Conservation (phyloP, 1,284 basidiomycete species). For the Sanghuangporus weigelae region DNA sequence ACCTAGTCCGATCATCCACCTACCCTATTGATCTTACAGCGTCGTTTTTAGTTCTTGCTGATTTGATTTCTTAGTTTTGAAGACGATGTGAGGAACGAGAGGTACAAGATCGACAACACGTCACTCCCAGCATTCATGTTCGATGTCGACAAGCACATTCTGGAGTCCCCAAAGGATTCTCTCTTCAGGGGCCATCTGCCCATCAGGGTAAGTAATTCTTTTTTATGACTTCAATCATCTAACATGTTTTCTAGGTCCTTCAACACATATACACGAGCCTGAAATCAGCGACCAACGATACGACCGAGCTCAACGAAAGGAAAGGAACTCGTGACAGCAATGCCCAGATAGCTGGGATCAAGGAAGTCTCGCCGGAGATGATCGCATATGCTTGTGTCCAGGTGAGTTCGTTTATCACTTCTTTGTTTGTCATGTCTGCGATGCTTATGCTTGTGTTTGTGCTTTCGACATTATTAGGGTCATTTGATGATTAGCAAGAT, state of each 20-base stretch:
- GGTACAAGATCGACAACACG: neutral
- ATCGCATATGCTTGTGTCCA: neutral
- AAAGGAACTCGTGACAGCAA: neutral
- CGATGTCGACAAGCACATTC: neutral
- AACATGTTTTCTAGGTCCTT: neutral
- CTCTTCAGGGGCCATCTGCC: neutral
- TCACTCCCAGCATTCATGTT: neutral
- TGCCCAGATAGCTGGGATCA: neutral
- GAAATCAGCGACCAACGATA: neutral
- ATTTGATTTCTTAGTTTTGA: too few relatives aligned
- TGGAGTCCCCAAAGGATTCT: neutral
- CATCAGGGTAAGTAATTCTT: neutral
- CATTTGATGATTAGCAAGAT: neutral
- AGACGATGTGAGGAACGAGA: neutral
- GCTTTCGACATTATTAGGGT: neutral
- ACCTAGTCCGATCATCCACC: too few relatives aligned
- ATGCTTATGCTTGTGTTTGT: neutral
- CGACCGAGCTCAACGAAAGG: neutral
- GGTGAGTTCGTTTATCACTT: neutral
- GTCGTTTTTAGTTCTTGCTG: too few relatives aligned
- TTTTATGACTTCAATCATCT: neutral
- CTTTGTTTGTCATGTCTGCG: too few relatives aligned
- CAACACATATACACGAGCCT: neutral
- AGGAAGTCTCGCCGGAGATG: neutral
- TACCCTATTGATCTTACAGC: too few relatives aligned